Percentiles rank a stretch among this genome's conserved stretches.
Conservation (phyloP, 495 filamentous ascomycete genomes). For the Eremomyces bilateralis region DNA sequence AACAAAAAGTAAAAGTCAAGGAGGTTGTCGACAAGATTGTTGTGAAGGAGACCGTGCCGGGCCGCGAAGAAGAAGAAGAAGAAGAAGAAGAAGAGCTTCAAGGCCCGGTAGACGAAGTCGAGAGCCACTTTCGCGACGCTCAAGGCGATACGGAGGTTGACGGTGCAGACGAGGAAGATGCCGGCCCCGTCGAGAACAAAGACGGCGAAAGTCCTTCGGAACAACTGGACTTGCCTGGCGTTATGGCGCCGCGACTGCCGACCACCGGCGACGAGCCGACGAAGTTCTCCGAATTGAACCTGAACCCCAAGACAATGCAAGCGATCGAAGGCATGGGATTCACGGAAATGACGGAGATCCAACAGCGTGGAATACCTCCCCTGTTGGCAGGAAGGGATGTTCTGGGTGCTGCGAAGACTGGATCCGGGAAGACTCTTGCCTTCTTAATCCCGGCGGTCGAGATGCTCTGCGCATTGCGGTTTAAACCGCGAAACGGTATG, state of each 20-base stretch:
- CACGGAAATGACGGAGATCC: constrained; percentile 89
- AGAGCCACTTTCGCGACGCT: neutral
- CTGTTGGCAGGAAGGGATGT: constrained; percentile 80
- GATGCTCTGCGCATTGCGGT: constrained; percentile 75
- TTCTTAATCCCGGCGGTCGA: constrained; percentile 91
- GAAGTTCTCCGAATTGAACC: constrained; percentile 59
- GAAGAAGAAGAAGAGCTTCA: neutral
- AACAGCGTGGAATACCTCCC: constrained; percentile 69
- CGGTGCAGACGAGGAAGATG: constrained; percentile 3
- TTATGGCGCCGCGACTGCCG: constrained; percentile 32
- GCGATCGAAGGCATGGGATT: constrained; percentile 85
- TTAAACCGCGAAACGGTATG: constrained; percentile 53
- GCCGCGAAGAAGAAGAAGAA: constrained; percentile 3
- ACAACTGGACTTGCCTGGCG: constrained; percentile 29
- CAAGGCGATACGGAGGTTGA: constrained; percentile 2
- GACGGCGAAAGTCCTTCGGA: neutral
- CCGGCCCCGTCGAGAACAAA: neutral
- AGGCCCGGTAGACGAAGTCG: constrained; percentile 2
- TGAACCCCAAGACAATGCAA: constrained; percentile 70
- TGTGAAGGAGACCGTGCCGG: constrained; percentile 2
- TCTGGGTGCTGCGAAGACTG: constrained; percentile 89
- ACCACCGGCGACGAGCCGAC: constrained; percentile 28
- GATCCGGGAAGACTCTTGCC: constrained; percentile 83
- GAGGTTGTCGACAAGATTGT: constrained; percentile 9
- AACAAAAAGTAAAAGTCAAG: constrained; percentile 14